These are phyloP conservation scores for Ophiostoma montium DNA, from an alignment of 2,329 filamentous ascomycete species.

Conservation along the genomic window DNA sequence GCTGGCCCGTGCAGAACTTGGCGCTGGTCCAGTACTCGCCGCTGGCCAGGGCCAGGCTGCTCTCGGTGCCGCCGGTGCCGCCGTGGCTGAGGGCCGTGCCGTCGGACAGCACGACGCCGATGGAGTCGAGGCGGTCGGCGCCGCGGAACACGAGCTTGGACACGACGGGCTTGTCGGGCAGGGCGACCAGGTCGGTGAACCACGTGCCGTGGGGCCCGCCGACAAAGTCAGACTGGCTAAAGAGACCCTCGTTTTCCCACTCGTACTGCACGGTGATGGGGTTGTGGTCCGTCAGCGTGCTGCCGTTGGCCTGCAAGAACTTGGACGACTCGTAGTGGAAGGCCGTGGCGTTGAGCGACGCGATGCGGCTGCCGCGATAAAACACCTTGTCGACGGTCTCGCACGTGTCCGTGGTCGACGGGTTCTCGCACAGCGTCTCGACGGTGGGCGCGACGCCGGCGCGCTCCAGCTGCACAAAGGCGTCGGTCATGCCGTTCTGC, in stretches of 20 bases:
- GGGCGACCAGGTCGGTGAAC: conserved; percentile 37
- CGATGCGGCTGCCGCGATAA: conserved; percentile 36
- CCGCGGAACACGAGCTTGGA: conserved; percentile 31
- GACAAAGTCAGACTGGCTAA: conserved; percentile 31
- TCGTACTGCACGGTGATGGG: conserved; percentile 43
- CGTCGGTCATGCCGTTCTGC: conserved; percentile 39
- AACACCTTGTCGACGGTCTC: conserved; percentile 56
- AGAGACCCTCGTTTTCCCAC: conserved; percentile 24
- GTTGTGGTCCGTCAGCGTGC: conserved; percentile 49
- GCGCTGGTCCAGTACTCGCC: conserved; percentile 35
- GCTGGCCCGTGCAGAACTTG: conserved; percentile 35
- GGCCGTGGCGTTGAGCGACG: conserved; percentile 31
- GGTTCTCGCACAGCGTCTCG: conserved; percentile 41
- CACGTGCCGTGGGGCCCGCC: conserved; percentile 36
- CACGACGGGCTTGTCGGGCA: conserved; percentile 16
- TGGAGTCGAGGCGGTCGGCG: conserved; percentile 33
- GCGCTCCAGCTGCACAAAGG: conserved; percentile 43
- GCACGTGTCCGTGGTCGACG: conserved; percentile 37
- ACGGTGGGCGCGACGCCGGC: conserved; percentile 30
- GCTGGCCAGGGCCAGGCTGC: conserved; percentile 27
- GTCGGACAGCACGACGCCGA: conserved; percentile 32
- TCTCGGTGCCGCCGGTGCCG: conserved; percentile 33
- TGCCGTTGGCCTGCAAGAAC: conserved; percentile 44
- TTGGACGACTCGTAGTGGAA: conserved; percentile 41
- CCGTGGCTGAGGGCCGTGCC: conserved; percentile 38